Base-by-base conservation (phyloP, 2,329 filamentous ascomycete genomes). In the Colletotrichum siamense region DNA sequence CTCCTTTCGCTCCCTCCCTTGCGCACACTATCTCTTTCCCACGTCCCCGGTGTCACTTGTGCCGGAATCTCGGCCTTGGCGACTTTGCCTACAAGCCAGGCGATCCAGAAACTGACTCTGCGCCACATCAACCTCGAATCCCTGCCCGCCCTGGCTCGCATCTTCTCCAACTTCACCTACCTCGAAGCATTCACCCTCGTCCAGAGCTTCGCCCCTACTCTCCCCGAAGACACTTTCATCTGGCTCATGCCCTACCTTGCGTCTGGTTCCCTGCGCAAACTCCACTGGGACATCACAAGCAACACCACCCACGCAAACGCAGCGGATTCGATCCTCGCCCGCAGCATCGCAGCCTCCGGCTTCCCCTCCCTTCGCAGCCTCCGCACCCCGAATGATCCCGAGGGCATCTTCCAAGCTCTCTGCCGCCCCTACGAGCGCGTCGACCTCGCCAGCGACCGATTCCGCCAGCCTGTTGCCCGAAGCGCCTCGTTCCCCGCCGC, bases 381-480 rank as follows among this genome's bases (percentile, higher is more conserved):
- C 22, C 91, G 94, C 70, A 88, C 91, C 0, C 94, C 94, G 2
- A 91, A 91, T 73, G 94, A 96, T 78, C 90, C 93, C 2, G 90
- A 94, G 7, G 94, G 94, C 30, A 79, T 91, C 9, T 91, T 96
- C 77, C 94, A 96, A 83, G 85, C 87, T 2, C 88, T 95, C 2
- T 96, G 94, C 82, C 89, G 89, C 59, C 94, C 94, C 1, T 85
- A 89, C 6, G 89, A 90, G 34, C 87, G 88, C 34, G 86, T 91
- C 24, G 88, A 92, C 55, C 84, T 90, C 26, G 86, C 89, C 2
- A 84, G 83, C 12, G 90, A 92, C 77, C 87, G 87, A 26, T 89
- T 88, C 80, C 85, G 84, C 24, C 79, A 79, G 6, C 81, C 74
- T 32, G 68, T 73, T 24, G 73, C 63, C 28, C 28, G 69, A 55